Conservation (phyloP, 1,139 yeast species). For the Debaryomyces nepalensis region DNA sequence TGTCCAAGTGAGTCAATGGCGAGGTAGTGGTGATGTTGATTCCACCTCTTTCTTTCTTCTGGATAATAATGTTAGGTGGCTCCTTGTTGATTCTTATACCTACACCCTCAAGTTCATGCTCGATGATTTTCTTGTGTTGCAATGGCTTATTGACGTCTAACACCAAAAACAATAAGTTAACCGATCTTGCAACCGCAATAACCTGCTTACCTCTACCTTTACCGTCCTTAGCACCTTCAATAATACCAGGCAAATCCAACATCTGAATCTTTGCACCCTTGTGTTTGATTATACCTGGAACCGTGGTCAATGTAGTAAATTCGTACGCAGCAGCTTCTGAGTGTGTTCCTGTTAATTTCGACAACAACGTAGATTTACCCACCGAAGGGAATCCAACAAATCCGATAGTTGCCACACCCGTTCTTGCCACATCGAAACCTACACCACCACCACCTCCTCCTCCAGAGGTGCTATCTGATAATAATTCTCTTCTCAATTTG, state of each 20-base stretch:
- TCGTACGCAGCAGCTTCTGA: slow-evolving; percentile 98
- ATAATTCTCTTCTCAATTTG: slow-evolving; percentile 86
- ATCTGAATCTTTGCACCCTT: slow-evolving; percentile 98
- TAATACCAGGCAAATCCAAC: slow-evolving; percentile 98
- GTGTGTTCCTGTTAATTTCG: slow-evolving; percentile 91
- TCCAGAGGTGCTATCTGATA: slow-evolving; percentile 75
- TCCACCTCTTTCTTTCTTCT: slow-evolving; percentile 96
- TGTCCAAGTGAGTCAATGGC: slow-evolving; percentile 87
- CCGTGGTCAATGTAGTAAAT: slow-evolving; percentile 95
- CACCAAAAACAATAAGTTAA: slow-evolving; percentile 88
- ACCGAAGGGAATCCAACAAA: slow-evolving; percentile 98
- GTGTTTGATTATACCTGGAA: slow-evolving; percentile 93
- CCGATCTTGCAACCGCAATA: slow-evolving; percentile 96
- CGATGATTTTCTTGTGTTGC: slow-evolving; percentile 91
- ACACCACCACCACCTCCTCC: slow-evolving; percentile 88
- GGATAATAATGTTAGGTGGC: slow-evolving; percentile 90
- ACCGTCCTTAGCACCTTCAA: slow-evolving; percentile 99
- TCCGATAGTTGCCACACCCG: slow-evolving; percentile 97
- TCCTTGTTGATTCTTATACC: slow-evolving; percentile 91
- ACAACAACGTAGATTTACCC: slow-evolving; percentile 89
- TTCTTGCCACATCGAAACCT: slow-evolving; percentile 97
- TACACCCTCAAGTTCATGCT: slow-evolving; percentile 93
- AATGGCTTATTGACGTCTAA: slow-evolving; percentile 95
- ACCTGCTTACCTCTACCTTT: slow-evolving; percentile 99
- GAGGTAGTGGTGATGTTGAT: slow-evolving; percentile 91